These are phyloP conservation scores for Rhizopus arrhizus DNA, from an alignment of 371 early-diverging fungal genomes.

Conservation along the genomic window DNA sequence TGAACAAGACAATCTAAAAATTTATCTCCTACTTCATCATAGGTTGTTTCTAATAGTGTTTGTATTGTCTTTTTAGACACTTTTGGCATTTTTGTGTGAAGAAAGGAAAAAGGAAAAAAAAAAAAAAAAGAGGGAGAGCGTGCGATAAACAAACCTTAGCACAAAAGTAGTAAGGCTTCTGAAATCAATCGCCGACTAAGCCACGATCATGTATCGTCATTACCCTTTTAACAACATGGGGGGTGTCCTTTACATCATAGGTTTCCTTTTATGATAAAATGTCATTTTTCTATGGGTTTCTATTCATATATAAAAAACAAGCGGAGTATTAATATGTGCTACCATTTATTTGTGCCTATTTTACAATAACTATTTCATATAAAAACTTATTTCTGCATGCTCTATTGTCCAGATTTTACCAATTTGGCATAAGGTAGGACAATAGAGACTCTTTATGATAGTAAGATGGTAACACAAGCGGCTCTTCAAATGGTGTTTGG, in stretches of 20 bases:
- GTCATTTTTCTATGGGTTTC: too few species aligned
- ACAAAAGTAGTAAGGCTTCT: slow-evolving; percentile 1
- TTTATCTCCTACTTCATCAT: slow-evolving; percentile 17
- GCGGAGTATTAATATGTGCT: too few species aligned
- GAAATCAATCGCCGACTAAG: background rate
- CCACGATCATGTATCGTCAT: slow-evolving; percentile 2
- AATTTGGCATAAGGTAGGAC: too few species aligned
- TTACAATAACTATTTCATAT: too few species aligned
- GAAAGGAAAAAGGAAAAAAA: background rate
- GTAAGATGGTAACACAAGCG: too few species aligned
- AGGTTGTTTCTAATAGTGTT: slow-evolving; percentile 19
- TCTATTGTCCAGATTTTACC: too few species aligned
- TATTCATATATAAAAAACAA: too few species aligned
- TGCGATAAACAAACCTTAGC: background rate
- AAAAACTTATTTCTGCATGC: too few species aligned
- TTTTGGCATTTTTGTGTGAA: background rate
- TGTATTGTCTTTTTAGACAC: slow-evolving; percentile 5
- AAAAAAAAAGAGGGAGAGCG: background rate
- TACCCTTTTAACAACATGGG: background rate
- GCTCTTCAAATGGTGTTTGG: too few species aligned
- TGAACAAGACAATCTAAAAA: slow-evolving; percentile 20
- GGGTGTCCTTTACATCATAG: background rate
- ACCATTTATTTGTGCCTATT: too few species aligned
- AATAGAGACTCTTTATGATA: too few species aligned
- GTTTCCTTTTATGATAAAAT: background rate